Base-by-base conservation (phyloP, 2,329 filamentous ascomycete genomes). In the Paraphoma sp. region DNA sequence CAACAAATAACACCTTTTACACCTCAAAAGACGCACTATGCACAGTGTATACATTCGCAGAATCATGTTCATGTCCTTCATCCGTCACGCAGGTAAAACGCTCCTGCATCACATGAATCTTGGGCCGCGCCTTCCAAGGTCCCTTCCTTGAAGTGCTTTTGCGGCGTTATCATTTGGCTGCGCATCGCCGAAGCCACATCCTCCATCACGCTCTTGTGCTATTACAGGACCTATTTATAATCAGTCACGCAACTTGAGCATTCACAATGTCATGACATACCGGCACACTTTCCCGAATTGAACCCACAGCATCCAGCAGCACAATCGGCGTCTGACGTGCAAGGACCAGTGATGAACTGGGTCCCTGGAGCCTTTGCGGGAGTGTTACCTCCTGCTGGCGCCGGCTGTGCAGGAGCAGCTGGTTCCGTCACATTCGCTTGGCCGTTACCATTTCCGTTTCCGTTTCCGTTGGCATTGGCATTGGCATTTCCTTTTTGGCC, bases 301-400 rank as follows among this genome's bases (percentile, higher is more conserved):
- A 74, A 74, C 1, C 72, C 75, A 59, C 76, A 78, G 62, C 76
- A 78, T 12, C 66, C 70, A 17, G 71, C 70, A 3, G 73, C 74
- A 46, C 76, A 79, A 54, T 78, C 75, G 5, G 75, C 74, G 50
- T 78, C 75, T 4, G 72, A 71, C 2, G 63, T 59, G 46, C 76
- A 79, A 7, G 68, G 51, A 1, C 76, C 76, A 14, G 76, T 78
- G 63, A 79, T 77, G 67, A 78, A 79, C 52, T 79, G 76, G 3
- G 61, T 73, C 31, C 69, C 75, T 14, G 58, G 41, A 51, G 16
- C 57, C 7, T 42, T 53, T 40, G 41, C 57, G 23, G 9, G 14
- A 30, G 43, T 31, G 11, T 16, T 30, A 18, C 17, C 48, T 10
- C 10, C 30, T 5, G 43, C 44, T 30, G 42, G 38, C 45, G 29